Base-by-base conservation (phyloP, 257 asterid species). In the Mitragyna speciosa region DNA sequence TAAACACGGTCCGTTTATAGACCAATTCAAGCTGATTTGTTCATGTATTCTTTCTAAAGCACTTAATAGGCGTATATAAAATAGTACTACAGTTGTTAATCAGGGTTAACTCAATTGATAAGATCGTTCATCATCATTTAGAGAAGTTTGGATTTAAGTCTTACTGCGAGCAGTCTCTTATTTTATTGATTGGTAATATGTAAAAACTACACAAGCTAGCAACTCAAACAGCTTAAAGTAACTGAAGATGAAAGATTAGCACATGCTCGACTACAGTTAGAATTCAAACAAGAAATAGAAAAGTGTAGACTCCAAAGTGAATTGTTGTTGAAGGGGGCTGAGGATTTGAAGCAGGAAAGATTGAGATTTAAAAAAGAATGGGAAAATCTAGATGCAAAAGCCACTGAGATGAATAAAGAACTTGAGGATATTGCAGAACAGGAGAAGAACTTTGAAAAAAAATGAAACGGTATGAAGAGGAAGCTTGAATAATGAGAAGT, bases 281-380 rank as follows among this genome's bases (percentile, higher is more conserved):
- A 94, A 83, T 79, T 96, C 83, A 94, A 96, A 85, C 91, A 87
- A 85, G 99, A 96, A 90, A 94, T 92, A 79, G 97, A 89, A 33
- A 92, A 90, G 76, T 92, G 83, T 82, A 87, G 97, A 82, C 83
- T 79, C 80, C 97, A 89, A 84, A 89, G 79, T 9, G 98, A 94
- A 82, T 83, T 83, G 79, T 92, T 96, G 24, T 69, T 81, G 83
- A 87, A 91, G 87, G 97, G 92, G 85, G 90, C 88, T 28, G 98
- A 94, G 78, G 90, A 89, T 78, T 86, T 96, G 84, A 96, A 91
- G 90, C 91, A 80, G 76, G 99, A 90, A 83, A 96, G 90, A 87
- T 94, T 87, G 87, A 94, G 85, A 78, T 96, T 96, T 81, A 98
- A 96, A 87, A 91, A 87, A 82, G 98, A 96, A 80, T 96, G 99